Percentiles rank a stretch among this genome's conserved stretches.
phyloP scores from a whole-genome alignment of 345 rosid species.

The Linum usitatissimum region DNA sequence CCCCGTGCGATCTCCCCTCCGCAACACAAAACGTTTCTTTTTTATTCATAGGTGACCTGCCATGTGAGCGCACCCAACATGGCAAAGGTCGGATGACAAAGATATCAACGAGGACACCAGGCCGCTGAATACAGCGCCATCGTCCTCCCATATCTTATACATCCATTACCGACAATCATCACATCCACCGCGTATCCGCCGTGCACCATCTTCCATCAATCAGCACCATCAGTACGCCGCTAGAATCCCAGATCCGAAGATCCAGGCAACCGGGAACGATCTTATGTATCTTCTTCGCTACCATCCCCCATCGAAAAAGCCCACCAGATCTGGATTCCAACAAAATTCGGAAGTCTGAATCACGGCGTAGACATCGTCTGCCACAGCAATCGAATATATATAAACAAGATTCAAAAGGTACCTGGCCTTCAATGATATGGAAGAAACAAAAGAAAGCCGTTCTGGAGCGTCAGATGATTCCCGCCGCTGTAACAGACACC shows the following conservation, averaged over 20 bases:
- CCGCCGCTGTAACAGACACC: not conserved
- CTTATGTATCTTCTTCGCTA: too few species aligned
- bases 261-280: too few species aligned
- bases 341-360: too few species aligned
- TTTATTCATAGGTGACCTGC: conserved; percentile 3
- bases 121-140: not conserved
- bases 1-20: conserved; percentile 5
- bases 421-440: not conserved
- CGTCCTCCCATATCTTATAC: not conserved
- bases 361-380: too few species aligned
- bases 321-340: too few species aligned
- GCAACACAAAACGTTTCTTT: not conserved
- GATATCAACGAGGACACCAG: not conserved
- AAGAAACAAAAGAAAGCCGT: not conserved
- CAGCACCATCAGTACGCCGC: not conserved
- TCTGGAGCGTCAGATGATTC: not conserved
- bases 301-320: too few species aligned
- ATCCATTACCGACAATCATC: not conserved
- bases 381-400: too few species aligned
- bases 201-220: not conserved
- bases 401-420: too few species aligned
- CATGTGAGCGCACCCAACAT: conserved; percentile 5
- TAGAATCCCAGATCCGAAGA: too few species aligned
- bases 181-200: not conserved
- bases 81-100: conserved; percentile 9